Percentiles rank a stretch among this genome's conserved stretches.
These are phyloP conservation scores for Metarhizium anisopliae DNA, from an alignment of 2,329 filamentous ascomycete species.

Conservation along the genomic window DNA sequence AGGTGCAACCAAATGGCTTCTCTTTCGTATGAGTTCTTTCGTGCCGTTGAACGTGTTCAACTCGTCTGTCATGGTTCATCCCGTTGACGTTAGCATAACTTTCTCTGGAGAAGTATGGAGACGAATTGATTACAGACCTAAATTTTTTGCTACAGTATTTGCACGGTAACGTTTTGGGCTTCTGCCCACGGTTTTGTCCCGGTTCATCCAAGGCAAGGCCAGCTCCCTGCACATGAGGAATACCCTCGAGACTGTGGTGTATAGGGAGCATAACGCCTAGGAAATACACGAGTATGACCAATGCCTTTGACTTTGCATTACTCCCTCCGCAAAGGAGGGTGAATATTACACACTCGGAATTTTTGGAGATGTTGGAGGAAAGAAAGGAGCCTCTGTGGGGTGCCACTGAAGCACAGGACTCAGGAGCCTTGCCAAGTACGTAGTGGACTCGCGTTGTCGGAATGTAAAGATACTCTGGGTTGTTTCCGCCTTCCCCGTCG, in stretches of 20 bases:
- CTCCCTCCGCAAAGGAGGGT: slow-evolving; percentile 3
- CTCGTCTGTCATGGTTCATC: slow-evolving; percentile 34
- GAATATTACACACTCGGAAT: neutral
- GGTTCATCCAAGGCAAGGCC: slow-evolving; percentile 31
- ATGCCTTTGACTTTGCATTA: slow-evolving; percentile 1
- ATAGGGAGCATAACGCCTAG: slow-evolving; percentile 40
- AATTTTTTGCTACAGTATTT: slow-evolving; percentile 56
- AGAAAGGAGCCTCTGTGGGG: slow-evolving; percentile 1
- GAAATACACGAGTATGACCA: slow-evolving; percentile 3
- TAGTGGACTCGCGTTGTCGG: neutral
- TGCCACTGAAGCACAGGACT: neutral
- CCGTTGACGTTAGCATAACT: slow-evolving; percentile 11
- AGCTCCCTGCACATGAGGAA: slow-evolving; percentile 20
- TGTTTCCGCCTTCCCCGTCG: neutral
- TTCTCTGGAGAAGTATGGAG: slow-evolving; percentile 1
- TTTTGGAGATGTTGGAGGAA: slow-evolving; percentile 6
- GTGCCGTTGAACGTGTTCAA: slow-evolving; percentile 56
- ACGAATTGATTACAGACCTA: slow-evolving; percentile 34
- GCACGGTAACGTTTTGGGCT: slow-evolving; percentile 54
- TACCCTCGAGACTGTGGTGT: slow-evolving; percentile 43
- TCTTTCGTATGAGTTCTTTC: slow-evolving; percentile 57
- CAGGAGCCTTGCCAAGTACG: neutral
- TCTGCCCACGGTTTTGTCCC: slow-evolving; percentile 45
- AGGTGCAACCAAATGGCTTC: slow-evolving; percentile 52
- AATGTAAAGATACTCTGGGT: neutral